Base-by-base conservation (phyloP, 805 yeast species). In the Pichia cabralensis region DNA sequence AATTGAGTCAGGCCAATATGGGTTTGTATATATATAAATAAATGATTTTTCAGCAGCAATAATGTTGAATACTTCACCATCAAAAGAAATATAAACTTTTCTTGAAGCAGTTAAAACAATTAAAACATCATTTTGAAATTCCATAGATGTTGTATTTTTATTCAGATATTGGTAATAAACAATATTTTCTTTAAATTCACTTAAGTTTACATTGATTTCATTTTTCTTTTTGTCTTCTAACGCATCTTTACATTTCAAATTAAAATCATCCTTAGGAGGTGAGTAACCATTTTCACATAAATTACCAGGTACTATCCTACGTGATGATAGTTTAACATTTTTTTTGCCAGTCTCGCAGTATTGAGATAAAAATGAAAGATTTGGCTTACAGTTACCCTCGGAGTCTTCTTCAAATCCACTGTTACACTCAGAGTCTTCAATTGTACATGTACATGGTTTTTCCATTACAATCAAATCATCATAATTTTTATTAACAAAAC, bases 361-460 rank as follows among this genome's bases (percentile, higher is more conserved):
- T 16, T 45, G 39, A 3, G 42, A 43, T 29, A 27, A 43, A 16
- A 22, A 37, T 13, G 26, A 16, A 8, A 42, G 9, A 12, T 50
- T 31, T 3, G 61, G 60, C 26, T 64, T 66, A 61, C 94, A 83
- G 3, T 55, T 51, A 3, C 69, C 70, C 13, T 56, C 46, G 16
- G 45, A 58, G 8, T 48, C 44, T 26, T 42, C 38, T 7, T 25
- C 30, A 44, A 69, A 74, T 15, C 77, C 79, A 29, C 56, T 62
- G 2, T 69, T 65, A 57, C 95, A 84, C 49, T 83, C 94, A 41
- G 69, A 76, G 51, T 85, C 95, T 6, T 48, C 44, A n/a, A 60
- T 66, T 0, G 72, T 56, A 60, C 95, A 84, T 8, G 61, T 58
- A 54, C 95, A 84, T 8, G 69, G 55, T 34, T 71, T 78, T 39